Base-by-base conservation (phyloP, 2,329 filamentous ascomycete genomes). In the Acephala macrosclerotiorum region DNA sequence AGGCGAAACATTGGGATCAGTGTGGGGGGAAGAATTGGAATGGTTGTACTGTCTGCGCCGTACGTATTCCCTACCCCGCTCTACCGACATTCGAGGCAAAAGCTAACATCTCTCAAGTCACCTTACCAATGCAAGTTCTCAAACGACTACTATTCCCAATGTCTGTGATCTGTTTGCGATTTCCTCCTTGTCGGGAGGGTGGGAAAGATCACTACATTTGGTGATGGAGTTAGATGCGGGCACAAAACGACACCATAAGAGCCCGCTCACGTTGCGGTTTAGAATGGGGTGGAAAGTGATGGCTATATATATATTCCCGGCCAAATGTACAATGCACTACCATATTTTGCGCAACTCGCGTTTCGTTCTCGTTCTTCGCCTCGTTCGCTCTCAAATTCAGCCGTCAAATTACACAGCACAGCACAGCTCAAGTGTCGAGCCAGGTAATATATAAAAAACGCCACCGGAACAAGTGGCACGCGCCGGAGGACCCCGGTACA, bases 21-120 rank as follows among this genome's bases (percentile, higher is more conserved):
- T 70, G 68, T 60, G 68, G 68, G 12, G 68, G 68, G 5, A 64
- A 64, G 18, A 58, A 68, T 55, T 70, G 68, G 68, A 70, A 68
- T 29, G 68, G 68, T 9, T 70, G 68, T 61, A 70, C 68, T 3
- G 57, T 58, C 38, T 70, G 68, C 47, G 68, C 60, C 25, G 68
- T 70, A 51, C 26, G 53, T 57, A 60, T 57, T 35, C 53, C 51
- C 18, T 20, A 7, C 25, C 35, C 11, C 22, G 2, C 12, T 16
- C 51, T 53, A 35, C 57, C 36, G 25, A 26, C 20, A 51, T n/a
- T n/a, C n/a, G n/a, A n/a, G n/a, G n/a, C n/a, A n/a, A n/a, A n/a
- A n/a, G 18, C 59, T 59, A 33, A 65, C 33, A 14, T 14, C 51
- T 16, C 26, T 16, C 25, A 42, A 65, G 65, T n/a, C 65, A 26